phyloP scores from a whole-genome alignment of 352 stramenopile species.

The Phytophthora palmivora region DNA sequence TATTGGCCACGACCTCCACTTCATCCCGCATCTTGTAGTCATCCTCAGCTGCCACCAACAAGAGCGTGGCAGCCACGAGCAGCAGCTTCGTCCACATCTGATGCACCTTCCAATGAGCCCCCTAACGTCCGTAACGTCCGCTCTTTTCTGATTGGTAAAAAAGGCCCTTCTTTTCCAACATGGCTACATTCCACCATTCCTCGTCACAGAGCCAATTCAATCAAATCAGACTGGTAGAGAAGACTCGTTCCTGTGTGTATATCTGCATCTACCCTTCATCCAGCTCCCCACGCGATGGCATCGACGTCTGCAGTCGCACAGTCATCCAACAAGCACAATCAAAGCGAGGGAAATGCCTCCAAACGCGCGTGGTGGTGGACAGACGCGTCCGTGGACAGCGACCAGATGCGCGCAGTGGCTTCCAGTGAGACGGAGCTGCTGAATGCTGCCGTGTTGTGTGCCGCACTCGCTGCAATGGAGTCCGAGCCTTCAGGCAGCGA shows the following conservation, averaged over 20 bases:
- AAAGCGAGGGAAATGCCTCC: background rate
- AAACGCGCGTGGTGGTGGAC: slow-evolving; percentile 58
- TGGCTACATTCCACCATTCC: slow-evolving; percentile 23
- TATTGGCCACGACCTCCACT: slow-evolving; percentile 77
- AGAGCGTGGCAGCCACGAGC: slow-evolving; percentile 18
- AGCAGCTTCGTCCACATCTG: slow-evolving; percentile 21
- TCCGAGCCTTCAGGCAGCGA: slow-evolving; percentile 23
- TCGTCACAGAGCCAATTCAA: slow-evolving; percentile 12
- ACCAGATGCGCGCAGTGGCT: slow-evolving; percentile 31
- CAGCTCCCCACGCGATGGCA: slow-evolving; percentile 14
- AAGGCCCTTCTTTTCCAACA: slow-evolving; percentile 30
- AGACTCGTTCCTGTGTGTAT: background rate
- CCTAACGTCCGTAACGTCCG: background rate
- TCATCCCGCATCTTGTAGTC: slow-evolving; percentile 68
- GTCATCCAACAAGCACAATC: slow-evolving; percentile 14
- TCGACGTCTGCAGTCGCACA: slow-evolving; percentile 16
- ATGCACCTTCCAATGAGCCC: slow-evolving; percentile 20
- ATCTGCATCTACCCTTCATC: background rate
- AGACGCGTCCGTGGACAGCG: slow-evolving; percentile 14
- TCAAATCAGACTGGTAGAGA: slow-evolving; percentile 9
- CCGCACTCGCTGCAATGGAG: slow-evolving; percentile 54
- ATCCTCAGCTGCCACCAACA: slow-evolving; percentile 22
- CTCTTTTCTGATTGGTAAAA: slow-evolving; percentile 21
- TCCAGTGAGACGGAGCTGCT: slow-evolving; percentile 78
- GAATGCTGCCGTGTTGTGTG: slow-evolving; percentile 80